Conservation (phyloP, 116 monocot genomes). For the Trichopus zeylanicus region DNA sequence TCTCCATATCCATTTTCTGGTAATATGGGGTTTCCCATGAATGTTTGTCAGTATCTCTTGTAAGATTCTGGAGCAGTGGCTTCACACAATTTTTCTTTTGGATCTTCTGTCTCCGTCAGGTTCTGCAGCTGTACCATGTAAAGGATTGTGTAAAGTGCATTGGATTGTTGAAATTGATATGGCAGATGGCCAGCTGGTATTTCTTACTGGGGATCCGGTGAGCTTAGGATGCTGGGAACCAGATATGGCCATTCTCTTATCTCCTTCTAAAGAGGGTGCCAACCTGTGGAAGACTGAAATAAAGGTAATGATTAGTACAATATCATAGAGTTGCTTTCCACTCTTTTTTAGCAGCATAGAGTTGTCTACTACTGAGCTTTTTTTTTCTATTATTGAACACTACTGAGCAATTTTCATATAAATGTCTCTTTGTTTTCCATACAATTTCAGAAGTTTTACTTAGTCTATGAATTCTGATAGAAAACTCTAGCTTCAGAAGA, state of each 20-base stretch:
- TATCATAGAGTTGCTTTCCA: not conserved
- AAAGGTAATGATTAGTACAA: constrained; percentile 34
- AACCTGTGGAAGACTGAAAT: constrained; percentile 69
- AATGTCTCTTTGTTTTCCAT: no score
- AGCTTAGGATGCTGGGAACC: constrained; percentile 86
- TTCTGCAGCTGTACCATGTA: constrained; percentile 9
- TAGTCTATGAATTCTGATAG: no score
- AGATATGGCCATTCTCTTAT: constrained; percentile 59
- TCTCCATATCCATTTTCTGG: no score
- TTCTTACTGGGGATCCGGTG: constrained; percentile 66
- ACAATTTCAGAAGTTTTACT: no score
- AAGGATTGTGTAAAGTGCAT: constrained; percentile 41
- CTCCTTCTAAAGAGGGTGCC: constrained; percentile 33
- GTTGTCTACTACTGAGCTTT: no score
- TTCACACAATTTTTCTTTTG: no score
- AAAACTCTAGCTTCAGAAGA: no score
- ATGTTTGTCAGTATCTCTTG: no score
- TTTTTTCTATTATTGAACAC: no score
- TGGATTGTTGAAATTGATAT: constrained; percentile 82
- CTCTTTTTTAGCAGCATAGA: not conserved
- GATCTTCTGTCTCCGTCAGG: constrained; percentile 13
- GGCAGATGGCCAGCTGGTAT: constrained; percentile 41
- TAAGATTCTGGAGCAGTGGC: not conserved
- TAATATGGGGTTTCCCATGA: no score
- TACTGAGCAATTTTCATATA: no score